Conservation (phyloP, 2,329 filamentous ascomycete genomes). For the Purpureocillium lavendulum region DNA sequence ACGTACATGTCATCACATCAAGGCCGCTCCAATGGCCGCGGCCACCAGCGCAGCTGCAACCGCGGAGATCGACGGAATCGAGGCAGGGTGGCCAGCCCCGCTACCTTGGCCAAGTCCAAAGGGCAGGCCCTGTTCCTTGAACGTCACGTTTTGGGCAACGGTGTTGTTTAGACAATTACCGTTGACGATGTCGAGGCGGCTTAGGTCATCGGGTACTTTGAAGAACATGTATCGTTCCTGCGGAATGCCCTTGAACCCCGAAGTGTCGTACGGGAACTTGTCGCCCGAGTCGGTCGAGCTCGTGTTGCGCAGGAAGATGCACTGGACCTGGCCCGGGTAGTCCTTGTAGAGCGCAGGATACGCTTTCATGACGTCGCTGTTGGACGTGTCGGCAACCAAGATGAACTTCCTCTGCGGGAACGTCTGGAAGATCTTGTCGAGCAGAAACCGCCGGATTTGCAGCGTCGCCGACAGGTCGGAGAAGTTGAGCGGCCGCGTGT, state of each 20-base stretch:
- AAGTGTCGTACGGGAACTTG: slow-evolving; percentile 68
- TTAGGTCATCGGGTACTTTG: slow-evolving; percentile 60
- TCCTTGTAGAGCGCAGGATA: slow-evolving; percentile 53
- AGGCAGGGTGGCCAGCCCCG: slow-evolving; percentile 15
- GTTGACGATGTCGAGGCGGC: slow-evolving; percentile 54
- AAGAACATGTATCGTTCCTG: slow-evolving; percentile 75
- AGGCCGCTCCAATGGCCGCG: slow-evolving; percentile 10
- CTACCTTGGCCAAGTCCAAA: slow-evolving; percentile 31
- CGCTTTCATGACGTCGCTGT: slow-evolving; percentile 66
- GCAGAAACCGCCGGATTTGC: slow-evolving; percentile 59
- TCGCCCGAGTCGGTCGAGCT: slow-evolving; percentile 58
- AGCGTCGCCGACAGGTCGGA: slow-evolving; percentile 66
- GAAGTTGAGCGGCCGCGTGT: slow-evolving; percentile 73
- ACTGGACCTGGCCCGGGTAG: slow-evolving; percentile 64
- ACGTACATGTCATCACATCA: slow-evolving; percentile 10
- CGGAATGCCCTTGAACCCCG: slow-evolving; percentile 58
- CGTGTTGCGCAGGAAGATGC: slow-evolving; percentile 71
- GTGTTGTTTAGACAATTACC: slow-evolving; percentile 60
- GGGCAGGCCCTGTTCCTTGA: slow-evolving; percentile 53
- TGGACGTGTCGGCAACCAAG: slow-evolving; percentile 67
- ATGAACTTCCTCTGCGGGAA: slow-evolving; percentile 70
- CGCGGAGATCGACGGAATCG: slow-evolving; percentile 10
- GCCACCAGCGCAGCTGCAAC: slow-evolving; percentile 11
- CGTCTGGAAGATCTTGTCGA: slow-evolving; percentile 65
- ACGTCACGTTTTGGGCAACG: slow-evolving; percentile 64